These are phyloP conservation scores for Podaxis pistillaris DNA, from an alignment of 768 basidiomycete genomes.

Conservation along the genomic window DNA sequence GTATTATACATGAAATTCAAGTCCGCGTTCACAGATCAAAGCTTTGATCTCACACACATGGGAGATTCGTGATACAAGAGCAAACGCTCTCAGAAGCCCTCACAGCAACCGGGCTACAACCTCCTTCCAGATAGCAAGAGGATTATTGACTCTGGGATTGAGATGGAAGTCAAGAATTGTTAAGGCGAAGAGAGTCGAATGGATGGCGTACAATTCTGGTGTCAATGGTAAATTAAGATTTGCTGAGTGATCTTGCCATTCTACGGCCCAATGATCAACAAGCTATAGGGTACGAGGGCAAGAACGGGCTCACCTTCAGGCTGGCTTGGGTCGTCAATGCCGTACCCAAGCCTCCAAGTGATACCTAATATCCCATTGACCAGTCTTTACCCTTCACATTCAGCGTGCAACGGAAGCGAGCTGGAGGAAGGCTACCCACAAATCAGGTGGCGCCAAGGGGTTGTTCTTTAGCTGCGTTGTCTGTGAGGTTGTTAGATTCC, in stretches of 20 bases:
- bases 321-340: conserved; percentile 46
- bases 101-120: conserved; percentile 32
- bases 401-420: neutral
- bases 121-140: conserved; percentile 53
- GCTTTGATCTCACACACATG: neutral
- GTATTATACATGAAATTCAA: neutral
- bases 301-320: conserved; percentile 50
- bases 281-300: neutral
- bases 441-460: conserved; percentile 56
- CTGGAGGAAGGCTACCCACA: conserved; percentile 35
- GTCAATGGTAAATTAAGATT: conserved; percentile 53
- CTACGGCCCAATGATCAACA: conserved; percentile 23
- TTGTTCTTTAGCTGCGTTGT: conserved; percentile 52
- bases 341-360: conserved; percentile 61
- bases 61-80: neutral
- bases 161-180: neutral
- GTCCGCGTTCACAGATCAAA: neutral
- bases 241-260: conserved; percentile 61
- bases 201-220: conserved; percentile 40
- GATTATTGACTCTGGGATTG: conserved; percentile 50
- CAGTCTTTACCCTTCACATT: conserved; percentile 27
- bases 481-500: conserved; percentile 23
- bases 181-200: neutral
- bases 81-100: neutral
- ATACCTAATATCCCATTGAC: conserved; percentile 61